Evolutionary conservation across 2,329 filamentous ascomycete genomes (phyloP), one percentile per base, ranked within the genome.

Genomic region (Lanzia echinophila): DNA sequence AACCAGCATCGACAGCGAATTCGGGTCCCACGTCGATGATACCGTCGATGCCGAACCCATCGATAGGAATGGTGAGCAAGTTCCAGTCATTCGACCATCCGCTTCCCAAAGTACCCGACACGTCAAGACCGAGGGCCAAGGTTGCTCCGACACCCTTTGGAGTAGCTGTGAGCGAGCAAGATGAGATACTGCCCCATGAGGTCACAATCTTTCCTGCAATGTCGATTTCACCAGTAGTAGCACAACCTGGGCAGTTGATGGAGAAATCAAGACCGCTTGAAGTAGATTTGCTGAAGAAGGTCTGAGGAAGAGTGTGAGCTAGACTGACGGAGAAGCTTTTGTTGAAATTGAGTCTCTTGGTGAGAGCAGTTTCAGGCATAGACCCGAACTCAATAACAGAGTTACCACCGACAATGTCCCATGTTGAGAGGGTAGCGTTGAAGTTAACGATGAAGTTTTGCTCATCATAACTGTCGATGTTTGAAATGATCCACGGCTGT

Each of bases 1-100:
- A 55, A 45, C 48, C 48, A 12, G 53, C 53, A 51, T 55, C 53
- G n/a, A 55, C 42, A 10, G 15, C 44, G n/a, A 55, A 50, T n/a
- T 45, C 32, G 20, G 53, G 53, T 39, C 53, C 53, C 2, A 55
- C 32, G 13, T n/a, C 20, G 6, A 55, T 20, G n/a, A 55, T 43
- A 7, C 38, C 38, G 28, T 47, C 48, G 12, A 55, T 51, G 15
- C 32, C 28, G 33, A 38, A 55, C n/a, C 53, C 53, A 17, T 47
- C 41, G 46, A 55, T 38, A 19, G 38, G 33, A 24, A 44, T 22
- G 24, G 48, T 52, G n/a, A 51, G 11, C 12, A 55, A 28, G 7
- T 55, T 51, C 42, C 47, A 51, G 10, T 51, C 34, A 32, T 55
- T 47, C 5, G 31, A 11, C 53, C 53, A 55, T 34, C 47, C 47